phyloP scores from a whole-genome alignment of 2,329 filamentous ascomycete species.

The Hawksworthiomyces lignivorus region DNA sequence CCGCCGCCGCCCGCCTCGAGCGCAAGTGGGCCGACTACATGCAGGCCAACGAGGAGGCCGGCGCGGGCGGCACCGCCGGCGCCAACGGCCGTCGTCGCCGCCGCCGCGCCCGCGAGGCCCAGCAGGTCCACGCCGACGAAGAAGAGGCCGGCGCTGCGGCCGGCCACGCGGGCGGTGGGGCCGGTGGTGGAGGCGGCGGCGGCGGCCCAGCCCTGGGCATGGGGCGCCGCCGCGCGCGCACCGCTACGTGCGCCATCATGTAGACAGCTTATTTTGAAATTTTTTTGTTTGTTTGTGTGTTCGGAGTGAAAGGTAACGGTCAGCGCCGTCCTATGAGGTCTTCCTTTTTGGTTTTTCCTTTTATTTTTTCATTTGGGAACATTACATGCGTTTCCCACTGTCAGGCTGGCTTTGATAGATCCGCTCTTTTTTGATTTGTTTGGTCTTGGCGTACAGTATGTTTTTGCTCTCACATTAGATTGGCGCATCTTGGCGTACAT shows the following conservation, averaged over 20 bases:
- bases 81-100: constrained; percentile 61
- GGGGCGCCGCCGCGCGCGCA: constrained; percentile 14
- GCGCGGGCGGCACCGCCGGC: constrained; percentile 60
- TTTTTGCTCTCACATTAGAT: too few relatives aligned
- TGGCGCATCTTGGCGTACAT: too few relatives aligned
- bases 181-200: constrained; percentile 59
- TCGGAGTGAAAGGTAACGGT: too few relatives aligned
- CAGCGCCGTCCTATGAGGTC: too few relatives aligned
- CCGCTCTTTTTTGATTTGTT: too few relatives aligned
- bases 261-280: neutral
- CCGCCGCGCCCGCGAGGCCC: constrained; percentile 72
- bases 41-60: constrained; percentile 82
- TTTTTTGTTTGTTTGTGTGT: too few relatives aligned
- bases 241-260: constrained; percentile 20
- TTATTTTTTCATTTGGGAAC: neutral
- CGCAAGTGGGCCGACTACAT: constrained; percentile 91
- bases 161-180: constrained; percentile 37
- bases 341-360: neutral
- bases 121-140: constrained; percentile 72
- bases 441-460: too few relatives aligned
- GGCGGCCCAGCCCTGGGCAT: constrained; percentile 43
- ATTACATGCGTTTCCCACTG: neutral
- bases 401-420: too few relatives aligned
- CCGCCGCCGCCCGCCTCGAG: constrained; percentile 70
- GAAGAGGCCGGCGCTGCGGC: constrained; percentile 57